A percentile compares a stretch with the other conserved stretches of the same genome.
phyloP scores from a whole-genome alignment of 768 basidiomycete genomes.

The Mycena indigotica region DNA sequence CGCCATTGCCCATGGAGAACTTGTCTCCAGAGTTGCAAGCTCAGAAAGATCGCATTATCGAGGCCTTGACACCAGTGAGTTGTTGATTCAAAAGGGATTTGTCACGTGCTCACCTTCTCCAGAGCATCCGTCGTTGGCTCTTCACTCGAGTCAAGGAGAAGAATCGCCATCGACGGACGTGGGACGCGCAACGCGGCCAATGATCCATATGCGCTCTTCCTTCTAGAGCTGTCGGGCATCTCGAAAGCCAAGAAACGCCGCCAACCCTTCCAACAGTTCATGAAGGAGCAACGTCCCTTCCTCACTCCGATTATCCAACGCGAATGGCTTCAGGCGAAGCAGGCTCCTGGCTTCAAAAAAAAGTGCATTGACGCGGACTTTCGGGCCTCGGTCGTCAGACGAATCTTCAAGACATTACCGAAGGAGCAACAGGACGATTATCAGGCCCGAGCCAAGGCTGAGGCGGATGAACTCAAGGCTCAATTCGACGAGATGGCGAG shows the following conservation, averaged over 20 bases:
- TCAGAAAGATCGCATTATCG: background rate
- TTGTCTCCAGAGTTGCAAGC: background rate
- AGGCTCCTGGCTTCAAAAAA: background rate
- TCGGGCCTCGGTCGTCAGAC: background rate
- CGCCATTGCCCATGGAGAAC: background rate
- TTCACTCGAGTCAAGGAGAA: background rate
- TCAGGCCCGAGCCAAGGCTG: background rate
- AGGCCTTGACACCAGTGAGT: background rate
- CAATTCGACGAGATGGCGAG: background rate
- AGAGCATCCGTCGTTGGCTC: constrained; percentile 11
- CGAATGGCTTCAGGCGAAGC: background rate
- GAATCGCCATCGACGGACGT: background rate
- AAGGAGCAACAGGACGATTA: background rate
- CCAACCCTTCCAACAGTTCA: constrained; percentile 14
- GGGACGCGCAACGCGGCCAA: constrained; percentile 4
- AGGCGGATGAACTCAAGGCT: background rate
- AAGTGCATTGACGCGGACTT: constrained; percentile 6
- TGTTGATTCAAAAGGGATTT: background rate
- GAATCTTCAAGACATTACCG: background rate
- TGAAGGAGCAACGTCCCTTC: background rate
- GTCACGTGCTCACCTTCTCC: background rate
- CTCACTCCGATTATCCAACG: background rate
- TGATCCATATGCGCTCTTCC: constrained; percentile 3
- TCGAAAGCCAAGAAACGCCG: constrained; percentile 1
- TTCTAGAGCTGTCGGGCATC: constrained; percentile 1